These are phyloP conservation scores for Graphilbum ipis-grandicollis DNA, from an alignment of 2,329 filamentous ascomycete species.

Conservation along the genomic window DNA sequence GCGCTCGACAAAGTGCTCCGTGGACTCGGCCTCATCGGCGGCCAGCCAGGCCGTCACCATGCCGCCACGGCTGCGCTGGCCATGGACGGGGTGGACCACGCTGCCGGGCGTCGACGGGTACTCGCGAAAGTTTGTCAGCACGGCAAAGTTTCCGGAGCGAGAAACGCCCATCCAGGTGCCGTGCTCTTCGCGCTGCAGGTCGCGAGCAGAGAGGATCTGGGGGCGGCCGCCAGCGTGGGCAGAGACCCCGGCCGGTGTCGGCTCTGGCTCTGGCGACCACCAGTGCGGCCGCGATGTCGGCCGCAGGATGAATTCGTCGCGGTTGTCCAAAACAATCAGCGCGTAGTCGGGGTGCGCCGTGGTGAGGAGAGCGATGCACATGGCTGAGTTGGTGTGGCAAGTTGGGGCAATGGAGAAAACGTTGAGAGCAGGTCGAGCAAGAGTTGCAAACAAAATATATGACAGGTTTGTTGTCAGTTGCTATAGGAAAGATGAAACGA, in stretches of 20 bases:
- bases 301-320: slow-evolving; percentile 54
- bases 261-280: slow-evolving; percentile 24
- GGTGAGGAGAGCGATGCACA: slow-evolving; percentile 66
- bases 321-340: slow-evolving; percentile 60
- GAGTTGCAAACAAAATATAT: no score
- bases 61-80: slow-evolving; percentile 39
- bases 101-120: slow-evolving; percentile 27
- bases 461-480: no score
- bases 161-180: slow-evolving; percentile 52
- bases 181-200: slow-evolving; percentile 42
- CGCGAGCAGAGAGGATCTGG: slow-evolving; percentile 39
- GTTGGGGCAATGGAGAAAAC: no score
- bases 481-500: no score
- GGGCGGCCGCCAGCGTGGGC: no score
- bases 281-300: slow-evolving; percentile 47
- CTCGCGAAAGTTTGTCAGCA: slow-evolving; percentile 52
- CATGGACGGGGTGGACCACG: slow-evolving; percentile 33
- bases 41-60: slow-evolving; percentile 48
- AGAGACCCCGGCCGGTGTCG: no score
- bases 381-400: no score
- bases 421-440: no score
- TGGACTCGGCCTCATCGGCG: slow-evolving; percentile 26
- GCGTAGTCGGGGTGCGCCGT: slow-evolving; percentile 61
- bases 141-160: slow-evolving; percentile 39
- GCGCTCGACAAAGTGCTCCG: slow-evolving; percentile 30